These are phyloP conservation scores for Solanum clarkiae DNA, from an alignment of 257 asterid genomes.

Conservation along the genomic window DNA sequence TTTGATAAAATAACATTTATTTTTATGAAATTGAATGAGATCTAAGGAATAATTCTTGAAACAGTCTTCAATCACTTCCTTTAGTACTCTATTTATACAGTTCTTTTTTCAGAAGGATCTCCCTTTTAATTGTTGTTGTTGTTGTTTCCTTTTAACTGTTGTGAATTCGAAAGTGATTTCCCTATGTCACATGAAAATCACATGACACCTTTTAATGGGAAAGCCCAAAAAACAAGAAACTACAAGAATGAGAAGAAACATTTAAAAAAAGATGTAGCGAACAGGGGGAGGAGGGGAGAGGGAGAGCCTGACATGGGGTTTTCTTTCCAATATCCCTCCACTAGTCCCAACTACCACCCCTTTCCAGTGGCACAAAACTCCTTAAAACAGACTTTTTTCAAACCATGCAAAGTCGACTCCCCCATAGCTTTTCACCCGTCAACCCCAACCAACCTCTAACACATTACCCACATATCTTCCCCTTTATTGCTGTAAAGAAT, in stretches of 20 bases:
- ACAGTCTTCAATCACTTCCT: neutral
- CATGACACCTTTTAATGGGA: neutral
- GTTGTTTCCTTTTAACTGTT: neutral
- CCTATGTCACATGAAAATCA: neutral
- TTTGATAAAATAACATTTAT: neutral
- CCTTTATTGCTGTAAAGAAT: too few relatives aligned
- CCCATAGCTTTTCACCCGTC: neutral
- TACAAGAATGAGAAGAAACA: neutral
- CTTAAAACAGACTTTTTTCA: neutral
- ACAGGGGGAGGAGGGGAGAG: neutral
- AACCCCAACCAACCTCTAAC: neutral
- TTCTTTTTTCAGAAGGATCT: neutral
- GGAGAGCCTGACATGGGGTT: neutral
- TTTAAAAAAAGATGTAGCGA: neutral
- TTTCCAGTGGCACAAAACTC: neutral
- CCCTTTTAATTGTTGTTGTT: neutral
- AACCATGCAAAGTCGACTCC: neutral
- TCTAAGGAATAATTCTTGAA: neutral
- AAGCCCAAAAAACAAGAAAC: neutral
- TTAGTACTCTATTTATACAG: neutral
- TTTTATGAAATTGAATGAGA: neutral
- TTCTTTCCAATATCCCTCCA: neutral
- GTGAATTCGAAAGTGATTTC: neutral
- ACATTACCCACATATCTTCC: neutral
- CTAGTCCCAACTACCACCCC: neutral